Evolutionary conservation across 805 yeast species (phyloP).

Genomic region (Candida parachauliodes): DNA sequence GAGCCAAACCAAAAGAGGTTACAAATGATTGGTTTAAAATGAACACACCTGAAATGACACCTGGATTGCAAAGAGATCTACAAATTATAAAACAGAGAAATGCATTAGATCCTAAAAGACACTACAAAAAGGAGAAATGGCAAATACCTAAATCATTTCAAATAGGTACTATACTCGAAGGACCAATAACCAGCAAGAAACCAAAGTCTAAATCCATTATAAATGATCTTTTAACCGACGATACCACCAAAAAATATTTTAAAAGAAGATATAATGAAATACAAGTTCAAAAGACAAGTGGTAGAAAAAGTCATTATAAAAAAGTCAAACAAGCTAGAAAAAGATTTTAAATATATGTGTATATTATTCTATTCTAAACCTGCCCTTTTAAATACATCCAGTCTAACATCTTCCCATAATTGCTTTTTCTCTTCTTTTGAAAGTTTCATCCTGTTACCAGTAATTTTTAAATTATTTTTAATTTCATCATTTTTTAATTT

Average conservation of each 20-base stretch:
- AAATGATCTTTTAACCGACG: constrained; percentile 77
- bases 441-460: constrained; percentile 27
- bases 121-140: constrained; percentile 85
- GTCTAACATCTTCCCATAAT: constrained; percentile 49
- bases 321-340: constrained; percentile 59
- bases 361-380: constrained; percentile 21
- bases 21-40: constrained; percentile 69
- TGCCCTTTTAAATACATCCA: constrained; percentile 48
- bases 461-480: constrained; percentile 22
- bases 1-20: constrained; percentile 24
- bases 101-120: constrained; percentile 92
- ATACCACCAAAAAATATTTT: constrained; percentile 68
- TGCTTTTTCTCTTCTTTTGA: constrained; percentile 39
- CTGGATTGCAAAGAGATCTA: constrained; percentile 70
- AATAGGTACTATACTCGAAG: constrained; percentile 83
- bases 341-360: constrained; percentile 30
- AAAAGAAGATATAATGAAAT: constrained; percentile 81
- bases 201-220: constrained; percentile 76
- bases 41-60: constrained; percentile 73
- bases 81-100: constrained; percentile 78
- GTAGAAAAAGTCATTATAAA: constrained; percentile 66
- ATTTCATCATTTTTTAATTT: constrained; percentile 35
- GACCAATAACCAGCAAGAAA: constrained; percentile 54
- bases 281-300: constrained; percentile 58
- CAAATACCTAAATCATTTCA: constrained; percentile 76